A percentile compares a stretch with the other conserved stretches of the same genome.
Conservation (phyloP, 2,329 filamentous ascomycete genomes). For the Pseudodiploospora longispora region DNA sequence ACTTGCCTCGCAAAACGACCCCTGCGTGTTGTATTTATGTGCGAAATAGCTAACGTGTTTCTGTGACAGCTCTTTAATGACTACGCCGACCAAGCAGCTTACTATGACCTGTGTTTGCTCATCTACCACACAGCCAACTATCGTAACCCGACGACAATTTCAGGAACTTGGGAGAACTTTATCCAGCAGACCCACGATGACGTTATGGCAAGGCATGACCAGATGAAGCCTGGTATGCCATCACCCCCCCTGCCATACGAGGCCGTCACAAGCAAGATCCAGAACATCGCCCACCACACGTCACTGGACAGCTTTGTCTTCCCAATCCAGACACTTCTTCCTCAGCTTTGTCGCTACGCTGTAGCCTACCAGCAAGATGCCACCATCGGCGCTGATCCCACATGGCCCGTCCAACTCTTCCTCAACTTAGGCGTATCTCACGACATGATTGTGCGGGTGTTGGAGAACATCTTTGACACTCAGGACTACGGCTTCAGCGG, state of each 20-base stretch:
- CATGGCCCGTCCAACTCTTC: slow-evolving; percentile 51
- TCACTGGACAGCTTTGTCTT: slow-evolving; percentile 60
- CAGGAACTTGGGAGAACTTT: slow-evolving; percentile 74
- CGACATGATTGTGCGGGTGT: slow-evolving; percentile 45
- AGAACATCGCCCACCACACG: slow-evolving; percentile 57
- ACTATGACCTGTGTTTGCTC: slow-evolving; percentile 86
- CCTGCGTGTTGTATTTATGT: neutral
- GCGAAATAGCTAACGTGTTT: slow-evolving; percentile 11
- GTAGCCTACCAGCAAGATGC: slow-evolving; percentile 50
- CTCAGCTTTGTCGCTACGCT: slow-evolving; percentile 55
- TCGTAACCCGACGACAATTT: slow-evolving; percentile 77
- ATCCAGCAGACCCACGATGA: slow-evolving; percentile 64
- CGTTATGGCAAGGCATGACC: slow-evolving; percentile 33
- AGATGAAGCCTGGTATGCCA: slow-evolving; percentile 32
- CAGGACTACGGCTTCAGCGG: slow-evolving; percentile 53
- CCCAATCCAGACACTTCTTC: slow-evolving; percentile 52
- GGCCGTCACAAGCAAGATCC: slow-evolving; percentile 54
- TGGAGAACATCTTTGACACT: slow-evolving; percentile 50
- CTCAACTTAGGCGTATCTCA: slow-evolving; percentile 48
- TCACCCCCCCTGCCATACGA: slow-evolving; percentile 57
- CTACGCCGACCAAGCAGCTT: slow-evolving; percentile 83
- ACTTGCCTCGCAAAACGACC: neutral
- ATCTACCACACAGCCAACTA: slow-evolving; percentile 92
- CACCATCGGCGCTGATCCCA: slow-evolving; percentile 47
- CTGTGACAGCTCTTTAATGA: slow-evolving; percentile 70